These are phyloP conservation scores for Cladosporium sp. DNA, from an alignment of 2,329 filamentous ascomycete species.

Conservation along the genomic window DNA sequence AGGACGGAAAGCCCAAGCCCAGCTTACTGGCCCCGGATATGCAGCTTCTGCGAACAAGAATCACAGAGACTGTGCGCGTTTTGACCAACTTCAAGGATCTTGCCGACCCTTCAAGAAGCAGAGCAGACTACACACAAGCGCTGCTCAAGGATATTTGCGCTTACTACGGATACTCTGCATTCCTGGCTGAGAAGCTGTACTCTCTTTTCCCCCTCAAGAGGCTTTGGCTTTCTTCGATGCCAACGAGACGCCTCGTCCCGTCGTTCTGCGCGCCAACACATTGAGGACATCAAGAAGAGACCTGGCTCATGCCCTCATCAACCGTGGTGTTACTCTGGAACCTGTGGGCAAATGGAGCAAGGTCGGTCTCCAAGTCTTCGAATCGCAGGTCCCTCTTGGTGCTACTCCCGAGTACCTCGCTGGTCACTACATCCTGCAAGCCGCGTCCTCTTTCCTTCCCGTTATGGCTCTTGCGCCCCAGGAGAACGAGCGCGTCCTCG, in stretches of 20 bases:
- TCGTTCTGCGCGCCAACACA: slow-evolving; percentile 97
- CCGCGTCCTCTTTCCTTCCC: slow-evolving; percentile 91
- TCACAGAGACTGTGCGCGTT: slow-evolving; percentile 90
- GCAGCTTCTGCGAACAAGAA: slow-evolving; percentile 79
- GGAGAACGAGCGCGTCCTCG: slow-evolving; percentile 84
- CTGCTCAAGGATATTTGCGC: slow-evolving; percentile 88
- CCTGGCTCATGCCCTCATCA: slow-evolving; percentile 89
- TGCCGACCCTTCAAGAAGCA: slow-evolving; percentile 72
- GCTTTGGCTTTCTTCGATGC: slow-evolving; percentile 98
- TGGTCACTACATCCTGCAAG: slow-evolving; percentile 96
- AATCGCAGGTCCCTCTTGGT: slow-evolving; percentile 80
- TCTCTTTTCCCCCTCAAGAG: slow-evolving; percentile 89
- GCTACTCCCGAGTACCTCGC: slow-evolving; percentile 97
- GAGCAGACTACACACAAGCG: slow-evolving; percentile 82
- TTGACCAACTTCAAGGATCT: slow-evolving; percentile 84
- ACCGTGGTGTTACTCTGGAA: slow-evolving; percentile 91
- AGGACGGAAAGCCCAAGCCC: slow-evolving; percentile 49
- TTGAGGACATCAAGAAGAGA: slow-evolving; percentile 72
- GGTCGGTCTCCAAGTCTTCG: slow-evolving; percentile 94
- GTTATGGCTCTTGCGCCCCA: slow-evolving; percentile 97
- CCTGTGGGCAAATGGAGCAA: slow-evolving; percentile 99
- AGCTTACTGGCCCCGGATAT: slow-evolving; percentile 77
- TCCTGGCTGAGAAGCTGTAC: slow-evolving; percentile 93
- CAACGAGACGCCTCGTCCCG: slow-evolving; percentile 89
- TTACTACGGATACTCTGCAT: slow-evolving; percentile 95